A percentile compares a stretch with the other conserved stretches of the same genome.
Evolutionary conservation across 768 basidiomycete species (phyloP).

Genomic region (Leucocoprinus sp.): DNA sequence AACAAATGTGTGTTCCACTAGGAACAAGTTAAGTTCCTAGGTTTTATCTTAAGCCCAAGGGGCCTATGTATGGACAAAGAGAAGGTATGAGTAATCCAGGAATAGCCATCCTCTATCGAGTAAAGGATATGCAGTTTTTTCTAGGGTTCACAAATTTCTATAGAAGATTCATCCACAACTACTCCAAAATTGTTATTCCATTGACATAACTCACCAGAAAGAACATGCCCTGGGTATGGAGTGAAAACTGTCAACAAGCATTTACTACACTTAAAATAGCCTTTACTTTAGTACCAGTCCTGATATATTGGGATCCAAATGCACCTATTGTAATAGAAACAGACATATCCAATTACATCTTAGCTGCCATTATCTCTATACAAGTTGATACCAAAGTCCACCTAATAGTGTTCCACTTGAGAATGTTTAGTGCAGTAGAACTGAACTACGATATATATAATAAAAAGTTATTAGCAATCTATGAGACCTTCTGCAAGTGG

Average conservation of each 20-base stretch:
- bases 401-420: no score
- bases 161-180: not conserved
- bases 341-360: not conserved
- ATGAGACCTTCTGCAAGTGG: no score
- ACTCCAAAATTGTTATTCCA: not conserved
- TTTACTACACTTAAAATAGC: conserved; percentile 3
- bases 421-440: no score
- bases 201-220: not conserved
- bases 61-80: conserved; percentile 17
- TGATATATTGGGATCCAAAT: conserved; percentile 1
- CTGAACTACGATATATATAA: no score
- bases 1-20: conserved; percentile 28
- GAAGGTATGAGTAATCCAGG: conserved; percentile 20
- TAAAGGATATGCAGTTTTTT: conserved; percentile 19
- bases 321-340: not conserved
- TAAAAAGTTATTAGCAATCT: no score
- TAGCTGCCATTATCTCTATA: no score
- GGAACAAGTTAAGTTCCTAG: conserved; percentile 26
- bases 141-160: not conserved
- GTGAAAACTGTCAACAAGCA: not conserved
- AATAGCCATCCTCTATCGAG: conserved; percentile 28
- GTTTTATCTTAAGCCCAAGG: conserved; percentile 24
- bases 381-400: no score
- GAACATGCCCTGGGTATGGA: not conserved
- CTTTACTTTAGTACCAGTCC: not conserved